Conservation (phyloP, 2,329 filamentous ascomycete genomes). For the Monilinia fructicola region DNA sequence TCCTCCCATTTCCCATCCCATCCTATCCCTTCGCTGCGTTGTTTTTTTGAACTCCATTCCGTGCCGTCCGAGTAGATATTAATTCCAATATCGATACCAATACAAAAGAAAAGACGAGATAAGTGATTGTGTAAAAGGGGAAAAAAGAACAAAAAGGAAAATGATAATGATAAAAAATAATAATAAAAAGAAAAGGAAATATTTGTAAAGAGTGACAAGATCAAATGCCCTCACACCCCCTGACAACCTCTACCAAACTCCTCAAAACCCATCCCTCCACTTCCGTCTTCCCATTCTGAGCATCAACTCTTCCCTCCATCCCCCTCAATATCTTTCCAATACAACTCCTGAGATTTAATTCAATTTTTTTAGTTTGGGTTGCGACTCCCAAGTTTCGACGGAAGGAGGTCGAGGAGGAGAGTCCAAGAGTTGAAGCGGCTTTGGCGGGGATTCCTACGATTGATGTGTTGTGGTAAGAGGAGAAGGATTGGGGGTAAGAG, state of each 20-base stretch:
- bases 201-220: too few relatives aligned
- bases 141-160: background rate
- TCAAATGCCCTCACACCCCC: constrained; percentile 22
- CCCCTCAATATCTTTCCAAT: constrained; percentile 22
- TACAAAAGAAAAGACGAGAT: too few relatives aligned
- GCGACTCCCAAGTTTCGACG: background rate
- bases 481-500: background rate
- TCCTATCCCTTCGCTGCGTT: too few relatives aligned
- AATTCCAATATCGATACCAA: too few relatives aligned
- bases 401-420: background rate
- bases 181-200: background rate
- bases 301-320: constrained; percentile 21
- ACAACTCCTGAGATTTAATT: constrained; percentile 17
- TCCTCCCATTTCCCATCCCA: too few relatives aligned
- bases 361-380: constrained; percentile 1
- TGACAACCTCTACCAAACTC: constrained; percentile 28
- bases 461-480: background rate
- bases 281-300: constrained; percentile 4
- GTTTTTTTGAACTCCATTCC: too few relatives aligned
- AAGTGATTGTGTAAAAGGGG: background rate
- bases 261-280: constrained; percentile 24
- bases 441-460: constrained; percentile 27
- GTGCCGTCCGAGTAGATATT: too few relatives aligned
- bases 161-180: background rate
- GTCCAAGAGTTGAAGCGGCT: constrained; percentile 26